Base-by-base conservation (phyloP, 345 rosid species). In the Eucalyptus globulus region DNA sequence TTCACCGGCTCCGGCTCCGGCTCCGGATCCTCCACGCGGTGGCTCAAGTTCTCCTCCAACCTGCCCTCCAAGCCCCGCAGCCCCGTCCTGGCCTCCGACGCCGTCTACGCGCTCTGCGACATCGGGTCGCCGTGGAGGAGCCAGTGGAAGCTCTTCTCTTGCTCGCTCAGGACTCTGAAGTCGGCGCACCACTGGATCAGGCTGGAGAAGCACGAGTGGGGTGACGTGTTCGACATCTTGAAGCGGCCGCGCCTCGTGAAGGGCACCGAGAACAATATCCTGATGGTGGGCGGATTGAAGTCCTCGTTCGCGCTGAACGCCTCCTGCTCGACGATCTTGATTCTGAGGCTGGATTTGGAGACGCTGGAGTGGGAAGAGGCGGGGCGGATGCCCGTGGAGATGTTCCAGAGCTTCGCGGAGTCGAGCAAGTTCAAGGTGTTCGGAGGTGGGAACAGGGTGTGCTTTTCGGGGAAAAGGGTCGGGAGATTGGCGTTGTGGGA, bases 341-440 rank as follows among this genome's bases (percentile, higher is more conserved):
- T 97, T 65, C 91, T 95, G 92, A 93, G 96, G 91, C 91, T 97
- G 90, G 98, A 96, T 88, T 93, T 97, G 92, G 97, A 92, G 87
- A 95, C 92, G 34, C 88, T 96, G 92, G 98, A 97, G 88, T 97
- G 99, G 98, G 99, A 96, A 85, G 97, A 96, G 92, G 98, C 97
- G 0, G 97, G 97, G 9, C 91, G 99, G 89, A 97, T 97, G 99
- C 98, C 99, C 0, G 51, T 91, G 81, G 98, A 95, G 43, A 96
- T 97, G 99, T 95, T 96, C 67, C 92, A 92, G 72, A 93, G 93
- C 87, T 97, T 97, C 62, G 92, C 93, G 45, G 97, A 97, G 56
- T 94, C 95, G 13, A 96, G 94, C 89, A 97, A 97, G 93, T 94
- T 97, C 80, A 97, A 97, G 94, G 98, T 96, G 89, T 97, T 97